Evolutionary conservation across 352 stramenopile genomes (phyloP), one percentile per base, ranked within the genome.

Genomic region (Phytopythium montanum): DNA sequence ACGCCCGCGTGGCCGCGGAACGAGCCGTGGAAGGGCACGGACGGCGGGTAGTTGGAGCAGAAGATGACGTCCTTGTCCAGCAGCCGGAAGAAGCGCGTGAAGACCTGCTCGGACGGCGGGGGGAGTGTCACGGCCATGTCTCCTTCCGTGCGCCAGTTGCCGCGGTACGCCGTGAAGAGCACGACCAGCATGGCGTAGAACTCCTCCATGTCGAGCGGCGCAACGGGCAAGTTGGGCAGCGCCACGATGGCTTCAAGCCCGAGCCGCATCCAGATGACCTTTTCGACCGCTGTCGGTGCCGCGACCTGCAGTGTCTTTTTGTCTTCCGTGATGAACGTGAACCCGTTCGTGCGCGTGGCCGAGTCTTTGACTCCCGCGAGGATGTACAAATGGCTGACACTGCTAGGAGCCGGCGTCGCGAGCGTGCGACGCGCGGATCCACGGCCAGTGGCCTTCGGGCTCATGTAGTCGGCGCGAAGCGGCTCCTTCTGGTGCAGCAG

Each of bases 151-250:
- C 82, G 72, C 86, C 86, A 95, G 51, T 85, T 92, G 1, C 82
- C 85, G 34, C 77, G 81, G 55, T 90, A 61, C 2, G 86, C 81
- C 1, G 86, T 95, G 63, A 92, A 95, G 18, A 95, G 56, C 18
- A 95, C 86, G 9, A 95, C 85, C 21, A 95, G 70, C 86, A 95
- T 94, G 0, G 86, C 86, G 61, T 95, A 95, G 60, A 95, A 95
- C 55, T 95, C 86, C 54, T 95, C 86, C 68, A 95, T 92, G 36
- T 95, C 86, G 23, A 95, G 66, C 19, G 86, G 86, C 13, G 81
- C 82, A 14, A 95, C 81, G 0, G 86, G 82, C 12, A 95, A 61
- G 10, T 85, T 88, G 3, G 86, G 86, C 39, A 93, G 75, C 29
- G 86, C 85, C n/a, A 93, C 86, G 46, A 95, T 94, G 7, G 86